Base-by-base conservation (phyloP, 306 rosid genomes). In the Aeschynomene evenia region DNA sequence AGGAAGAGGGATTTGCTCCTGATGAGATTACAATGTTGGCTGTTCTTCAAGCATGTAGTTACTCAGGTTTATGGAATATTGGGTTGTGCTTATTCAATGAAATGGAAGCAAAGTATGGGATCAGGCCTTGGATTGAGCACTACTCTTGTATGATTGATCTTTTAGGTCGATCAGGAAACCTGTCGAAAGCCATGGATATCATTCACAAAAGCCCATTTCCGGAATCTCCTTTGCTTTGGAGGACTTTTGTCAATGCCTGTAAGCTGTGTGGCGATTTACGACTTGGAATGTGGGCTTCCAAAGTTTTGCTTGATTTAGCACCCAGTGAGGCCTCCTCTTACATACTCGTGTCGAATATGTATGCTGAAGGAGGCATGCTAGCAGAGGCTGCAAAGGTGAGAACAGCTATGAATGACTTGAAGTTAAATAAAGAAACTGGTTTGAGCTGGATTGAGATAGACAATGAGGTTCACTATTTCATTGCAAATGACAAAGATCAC, bases 351-450 rank as follows among this genome's bases (percentile, higher is more conserved):
- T 73, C 86, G 12, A 85, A 79, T 79, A 77, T 85, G 81, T 79
- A 76, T 62, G 81, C 85, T 13, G 72, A 68, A 55, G 79, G 75
- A 16, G 86, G 86, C 71, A 76, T 79, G 83, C 72, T 19, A 1
- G 79, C 76, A 59, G 86, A 82, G 74, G 89, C 87, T 65, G 83
- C 89, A 36, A 74, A 79, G 61, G 78, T 85, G 43, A 63, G 87
- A 85, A 79, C 85, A 10, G 14, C 72, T 55, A 79, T 85, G 87
- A 79, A 77, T 66, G 83, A 85, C 75, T 51, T 80, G 79, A 77
- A 82, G 46, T 21, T 82, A 55, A 57, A 24, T 3, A 85, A 85
- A 77, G 85, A 85, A 77, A 77, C 80, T 57, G 89, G 89, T 58
- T 79, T 77, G 43, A 82, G 86, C 52, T 85, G 87, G 83, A 74